These are phyloP conservation scores for Rostrohypoxylon terebratum DNA, from an alignment of 495 filamentous ascomycete genomes.

Conservation along the genomic window DNA sequence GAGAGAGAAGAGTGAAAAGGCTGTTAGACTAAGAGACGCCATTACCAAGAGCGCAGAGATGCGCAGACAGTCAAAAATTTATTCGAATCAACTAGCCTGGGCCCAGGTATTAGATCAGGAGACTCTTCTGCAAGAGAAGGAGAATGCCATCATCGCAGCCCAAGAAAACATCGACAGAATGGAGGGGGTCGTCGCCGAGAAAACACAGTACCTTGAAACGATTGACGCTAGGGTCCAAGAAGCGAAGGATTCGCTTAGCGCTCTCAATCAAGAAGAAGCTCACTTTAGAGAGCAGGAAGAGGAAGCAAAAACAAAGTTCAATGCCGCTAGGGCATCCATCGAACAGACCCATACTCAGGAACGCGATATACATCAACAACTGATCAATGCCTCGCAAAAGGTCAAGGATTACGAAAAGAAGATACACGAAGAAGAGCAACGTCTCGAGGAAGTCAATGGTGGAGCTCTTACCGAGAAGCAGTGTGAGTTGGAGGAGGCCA, in stretches of 20 bases:
- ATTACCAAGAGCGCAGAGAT: slow-evolving; percentile 54
- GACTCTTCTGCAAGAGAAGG: slow-evolving; percentile 45
- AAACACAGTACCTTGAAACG: slow-evolving; percentile 43
- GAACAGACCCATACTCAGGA: slow-evolving; percentile 57
- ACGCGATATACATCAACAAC: slow-evolving; percentile 56
- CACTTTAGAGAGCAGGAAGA: slow-evolving; percentile 55
- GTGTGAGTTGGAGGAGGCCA: slow-evolving; percentile 61
- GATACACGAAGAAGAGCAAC: slow-evolving; percentile 57
- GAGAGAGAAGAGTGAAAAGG: slow-evolving; percentile 53
- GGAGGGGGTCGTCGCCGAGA: slow-evolving; percentile 44
- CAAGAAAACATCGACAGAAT: slow-evolving; percentile 46
- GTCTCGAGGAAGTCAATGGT: slow-evolving; percentile 67
- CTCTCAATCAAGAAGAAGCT: slow-evolving; percentile 49
- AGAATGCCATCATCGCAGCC: slow-evolving; percentile 50
- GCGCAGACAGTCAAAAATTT: slow-evolving; percentile 68
- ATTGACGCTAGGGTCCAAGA: slow-evolving; percentile 49
- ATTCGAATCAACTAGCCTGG: slow-evolving; percentile 76
- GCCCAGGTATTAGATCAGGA: slow-evolving; percentile 69
- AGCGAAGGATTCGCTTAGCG: slow-evolving; percentile 39
- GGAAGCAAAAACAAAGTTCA: slow-evolving; percentile 53
- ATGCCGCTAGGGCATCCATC: slow-evolving; percentile 48
- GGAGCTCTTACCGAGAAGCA: slow-evolving; percentile 56
- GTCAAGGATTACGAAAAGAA: slow-evolving; percentile 53
- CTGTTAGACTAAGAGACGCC: slow-evolving; percentile 54
- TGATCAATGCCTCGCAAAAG: slow-evolving; percentile 52